Conservation (phyloP, 1,139 yeast genomes). For the Hemisphaericaspora lyxosophila region DNA sequence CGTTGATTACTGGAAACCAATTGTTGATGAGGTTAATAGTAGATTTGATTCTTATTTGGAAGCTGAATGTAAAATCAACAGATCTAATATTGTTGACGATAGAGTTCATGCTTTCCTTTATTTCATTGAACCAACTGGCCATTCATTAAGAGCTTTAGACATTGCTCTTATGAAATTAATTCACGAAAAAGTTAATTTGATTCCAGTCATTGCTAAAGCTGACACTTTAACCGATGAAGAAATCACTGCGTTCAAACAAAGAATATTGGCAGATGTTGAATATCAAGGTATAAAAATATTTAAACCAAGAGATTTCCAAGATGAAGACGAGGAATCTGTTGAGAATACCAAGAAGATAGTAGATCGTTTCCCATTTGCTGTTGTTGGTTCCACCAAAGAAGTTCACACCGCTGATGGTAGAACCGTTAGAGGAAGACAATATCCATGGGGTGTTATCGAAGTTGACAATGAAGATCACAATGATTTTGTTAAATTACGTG, state of each 20-base stretch:
- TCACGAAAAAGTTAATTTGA: slow-evolving; percentile 88
- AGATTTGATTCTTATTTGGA: slow-evolving; percentile 89
- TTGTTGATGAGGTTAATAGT: slow-evolving; percentile 82
- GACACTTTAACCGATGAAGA: slow-evolving; percentile 93
- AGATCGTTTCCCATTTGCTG: slow-evolving; percentile 84
- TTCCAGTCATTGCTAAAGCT: slow-evolving; percentile 93
- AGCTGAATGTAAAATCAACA: slow-evolving; percentile 81
- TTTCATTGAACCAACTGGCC: slow-evolving; percentile 97
- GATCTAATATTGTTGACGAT: slow-evolving; percentile 70
- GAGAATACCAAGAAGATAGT: slow-evolving; percentile 66
- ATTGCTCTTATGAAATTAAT: slow-evolving; percentile 84
- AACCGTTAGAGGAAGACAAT: slow-evolving; percentile 84
- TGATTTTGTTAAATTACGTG: slow-evolving; percentile 89
- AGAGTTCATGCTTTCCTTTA: slow-evolving; percentile 86
- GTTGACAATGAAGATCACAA: slow-evolving; percentile 94
- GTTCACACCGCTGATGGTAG: slow-evolving; percentile 77
- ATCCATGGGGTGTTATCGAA: slow-evolving; percentile 98
- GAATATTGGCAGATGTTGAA: slow-evolving; percentile 73
- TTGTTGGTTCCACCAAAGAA: slow-evolving; percentile 83
- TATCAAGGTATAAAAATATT: slow-evolving; percentile 78
- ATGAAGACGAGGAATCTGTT: slow-evolving; percentile 84
- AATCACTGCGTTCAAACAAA: slow-evolving; percentile 67
- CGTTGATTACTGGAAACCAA: slow-evolving; percentile 88
- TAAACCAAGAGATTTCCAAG: slow-evolving; percentile 73
- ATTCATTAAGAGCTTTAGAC: slow-evolving; percentile 85